Evolutionary conservation across 306 rosid species (phyloP), one percentile per base, ranked within the genome.

Genomic region (Castanospermum australe): DNA sequence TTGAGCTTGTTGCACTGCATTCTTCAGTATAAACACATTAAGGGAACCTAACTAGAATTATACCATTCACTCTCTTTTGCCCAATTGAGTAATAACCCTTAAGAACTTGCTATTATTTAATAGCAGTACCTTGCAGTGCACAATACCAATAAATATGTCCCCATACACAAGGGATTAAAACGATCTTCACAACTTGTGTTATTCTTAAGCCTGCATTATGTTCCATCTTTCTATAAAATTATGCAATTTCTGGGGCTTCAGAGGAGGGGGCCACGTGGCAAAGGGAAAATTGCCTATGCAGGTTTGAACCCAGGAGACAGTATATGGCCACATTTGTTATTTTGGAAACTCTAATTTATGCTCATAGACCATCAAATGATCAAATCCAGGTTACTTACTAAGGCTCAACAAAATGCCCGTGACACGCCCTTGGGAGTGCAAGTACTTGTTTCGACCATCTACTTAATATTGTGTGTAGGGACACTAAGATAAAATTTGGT

Each of bases 401-500:
- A 24, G 50, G 50, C 20, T 67, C 66, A 67, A 35, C 56, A 48
- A 59, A 56, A 63, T 33, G 7, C 77, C 54, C 4, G 4, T 20
- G 77, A 32, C 8, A 64, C 42, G 38, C 76, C 45, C 60, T 80
- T 70, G 82, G 54, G 70, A 76, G 61, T 35, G 51, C 50, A 67
- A 76, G 61, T 71, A 71, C 54, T 60, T 35, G 51, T 44, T 48
- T 35, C n/a, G 81, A 35, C 54, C 47, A 6, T 72, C 90, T 89
- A 95, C 78, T 73, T 73, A 24, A 54, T 87, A 76, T 92, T 91
- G 84, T 95, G 96, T 77, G 99, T 95, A 12, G 99, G 96, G 69
- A 91, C 98, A 71, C 99, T 95, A 0, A 91, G 84, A 88, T 89
- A 95, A 86, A 93, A 77, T 82, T 95, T 95, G 1, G 99, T 93